Percentiles rank a stretch among this genome's conserved stretches.
Evolutionary conservation across 148 eudicot genomes (phyloP).

Genomic region (Rhododendron ovatum): DNA sequence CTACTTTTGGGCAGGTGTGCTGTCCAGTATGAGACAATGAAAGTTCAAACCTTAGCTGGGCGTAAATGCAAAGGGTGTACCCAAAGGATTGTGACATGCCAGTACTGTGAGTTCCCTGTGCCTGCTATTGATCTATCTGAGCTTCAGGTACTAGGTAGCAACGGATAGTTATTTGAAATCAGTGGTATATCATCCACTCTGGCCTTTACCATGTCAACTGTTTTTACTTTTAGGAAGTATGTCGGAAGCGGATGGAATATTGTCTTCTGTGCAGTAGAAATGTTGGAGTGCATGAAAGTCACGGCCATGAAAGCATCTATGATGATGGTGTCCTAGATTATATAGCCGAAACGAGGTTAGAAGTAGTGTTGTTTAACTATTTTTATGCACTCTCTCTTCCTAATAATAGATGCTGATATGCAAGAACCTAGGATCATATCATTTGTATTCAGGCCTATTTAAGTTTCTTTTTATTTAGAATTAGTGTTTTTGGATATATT

Average conservation of each 20-base stretch:
- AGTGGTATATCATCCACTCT: background rate
- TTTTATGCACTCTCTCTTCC: no score
- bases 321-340: conserved; percentile 34
- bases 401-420: no score
- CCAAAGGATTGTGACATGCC: conserved; percentile 78
- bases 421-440: no score
- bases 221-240: conserved; percentile 63
- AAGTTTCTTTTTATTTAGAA: no score
- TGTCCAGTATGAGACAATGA: conserved; percentile 50
- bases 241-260: conserved; percentile 86
- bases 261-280: conserved; percentile 60
- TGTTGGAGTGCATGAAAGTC: conserved; percentile 38
- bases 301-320: conserved; percentile 71
- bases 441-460: no score
- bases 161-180: conserved; percentile 3
- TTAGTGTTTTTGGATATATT: no score
- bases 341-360: conserved; percentile 20
- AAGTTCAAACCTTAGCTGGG: conserved; percentile 62
- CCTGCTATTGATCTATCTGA: conserved; percentile 75
- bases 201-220: background rate
- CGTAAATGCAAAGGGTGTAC: conserved; percentile 84
- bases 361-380: no score
- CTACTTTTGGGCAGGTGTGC: conserved; percentile 38
- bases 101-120: conserved; percentile 89
- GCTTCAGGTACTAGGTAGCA: conserved; percentile 59